Evolutionary conservation across 495 filamentous ascomycete species (phyloP), one percentile per base, ranked within the genome.

Genomic region (Penicillium arizonense): DNA sequence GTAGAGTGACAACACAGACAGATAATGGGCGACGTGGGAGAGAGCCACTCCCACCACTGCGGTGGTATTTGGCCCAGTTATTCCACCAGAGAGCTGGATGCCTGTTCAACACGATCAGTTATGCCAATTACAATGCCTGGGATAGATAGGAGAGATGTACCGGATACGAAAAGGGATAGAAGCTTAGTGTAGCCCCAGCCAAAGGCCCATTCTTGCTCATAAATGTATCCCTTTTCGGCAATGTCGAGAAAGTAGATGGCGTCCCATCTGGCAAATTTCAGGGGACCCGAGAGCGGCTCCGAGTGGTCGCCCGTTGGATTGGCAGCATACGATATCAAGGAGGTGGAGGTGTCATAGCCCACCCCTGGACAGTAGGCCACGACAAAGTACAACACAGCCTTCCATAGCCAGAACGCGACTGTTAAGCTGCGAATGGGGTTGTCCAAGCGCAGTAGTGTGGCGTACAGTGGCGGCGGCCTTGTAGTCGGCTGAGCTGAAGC

Each of bases 191-290:
- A 83, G 1, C 83, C 83, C 67, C 77, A 82, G 18, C 90, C 87
- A 73, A 96, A 98, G 1, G 95, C 94, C 91, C 92, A 97, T 71
- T 97, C 91, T 71, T 98, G 95, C 71, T 98, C 94, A 70, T 87
- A 92, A 9, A 85, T 44, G 55, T 97, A 91, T 20, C 90, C 91
- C 30, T 84, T 74, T 48, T 79, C 73, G 0, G 90, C 85, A 39
- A 75, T 68, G 48, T 84, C 80, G 32, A 86, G 73, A 60, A 89
- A 97, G 66, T 96, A 97, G 47, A 98, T 85, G 33, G 88, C 86
- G 63, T 98, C 94, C 94, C 94, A 98, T 69, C 93, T 80, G 0
- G 85, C 83, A 35, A 96, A 77, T 46, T 83, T 85, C 50, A 67
- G 54, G 14, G 70, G 48, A 23, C 59, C 60, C 0, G 67, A 56